phyloP scores from a whole-genome alignment of 2,329 filamentous ascomycete species.

The Truncatella angustata region DNA sequence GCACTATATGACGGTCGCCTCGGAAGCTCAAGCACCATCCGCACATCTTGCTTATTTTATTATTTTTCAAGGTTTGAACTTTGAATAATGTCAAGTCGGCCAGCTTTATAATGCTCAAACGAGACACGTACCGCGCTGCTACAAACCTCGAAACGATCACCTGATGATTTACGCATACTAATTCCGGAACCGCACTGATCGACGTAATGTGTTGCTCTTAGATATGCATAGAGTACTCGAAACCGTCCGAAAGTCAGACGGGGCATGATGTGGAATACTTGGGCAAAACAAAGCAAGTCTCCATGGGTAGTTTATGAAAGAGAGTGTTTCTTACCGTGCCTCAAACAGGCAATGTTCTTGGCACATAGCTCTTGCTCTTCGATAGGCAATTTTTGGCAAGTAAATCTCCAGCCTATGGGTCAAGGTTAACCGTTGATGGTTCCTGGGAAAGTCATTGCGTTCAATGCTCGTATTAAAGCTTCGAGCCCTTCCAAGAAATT shows the following conservation, averaged over 20 bases:
- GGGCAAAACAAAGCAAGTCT: not conserved
- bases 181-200: not conserved
- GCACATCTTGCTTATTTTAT: slow-evolving; percentile 1
- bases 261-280: not conserved
- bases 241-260: not conserved
- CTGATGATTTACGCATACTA: not conserved
- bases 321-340: not conserved
- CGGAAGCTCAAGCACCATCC: not conserved
- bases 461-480: slow-evolving; percentile 8
- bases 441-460: not conserved
- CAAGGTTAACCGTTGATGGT: slow-evolving; percentile 1
- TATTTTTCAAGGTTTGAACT: not conserved
- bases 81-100: slow-evolving; percentile 3
- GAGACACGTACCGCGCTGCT: not conserved
- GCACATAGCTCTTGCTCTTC: not conserved
- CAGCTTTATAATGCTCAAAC: not conserved
- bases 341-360: not conserved
- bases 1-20: not conserved
- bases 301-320: not conserved
- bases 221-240: not conserved
- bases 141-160: not conserved
- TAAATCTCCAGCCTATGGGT: not conserved
- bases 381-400: not conserved
- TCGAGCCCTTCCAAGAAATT: not conserved
- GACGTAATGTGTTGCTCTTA: not conserved